These are phyloP conservation scores for Crithidia acanthocephali DNA, from an alignment of 208 protist species.

Conservation along the genomic window DNA sequence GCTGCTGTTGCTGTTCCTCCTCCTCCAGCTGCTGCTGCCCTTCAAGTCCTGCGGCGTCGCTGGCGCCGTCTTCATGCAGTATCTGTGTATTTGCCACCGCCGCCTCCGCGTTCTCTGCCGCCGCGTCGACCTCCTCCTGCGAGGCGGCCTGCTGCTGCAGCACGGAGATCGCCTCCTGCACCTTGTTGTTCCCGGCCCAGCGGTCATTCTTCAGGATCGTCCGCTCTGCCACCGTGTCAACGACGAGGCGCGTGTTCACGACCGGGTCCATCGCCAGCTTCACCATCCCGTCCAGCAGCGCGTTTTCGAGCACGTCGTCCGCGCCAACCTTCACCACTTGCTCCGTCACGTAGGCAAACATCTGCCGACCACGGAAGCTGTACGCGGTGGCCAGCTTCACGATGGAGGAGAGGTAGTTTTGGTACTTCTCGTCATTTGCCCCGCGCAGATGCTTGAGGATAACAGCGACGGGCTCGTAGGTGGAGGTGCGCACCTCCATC, in stretches of 20 bases:
- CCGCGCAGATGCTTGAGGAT: constrained; percentile 73
- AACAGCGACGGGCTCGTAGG: constrained; percentile 77
- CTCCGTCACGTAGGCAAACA: constrained; percentile 90
- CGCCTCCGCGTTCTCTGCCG: constrained; percentile 30
- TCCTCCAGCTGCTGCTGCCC: constrained; percentile 24
- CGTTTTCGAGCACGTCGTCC: constrained; percentile 65
- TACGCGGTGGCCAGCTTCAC: constrained; percentile 71
- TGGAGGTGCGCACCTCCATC: constrained; percentile 85
- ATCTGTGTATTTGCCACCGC: constrained; percentile 34
- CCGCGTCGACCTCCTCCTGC: constrained; percentile 32
- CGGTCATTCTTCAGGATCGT: constrained; percentile 51
- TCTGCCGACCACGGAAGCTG: constrained; percentile 86
- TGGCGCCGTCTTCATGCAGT: constrained; percentile 19
- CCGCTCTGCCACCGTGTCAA: constrained; percentile 57
- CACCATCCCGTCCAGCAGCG: constrained; percentile 68
- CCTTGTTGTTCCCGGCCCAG: constrained; percentile 55
- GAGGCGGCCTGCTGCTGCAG: constrained; percentile 39
- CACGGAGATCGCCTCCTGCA: constrained; percentile 45
- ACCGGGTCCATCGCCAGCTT: constrained; percentile 80
- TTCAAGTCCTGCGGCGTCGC: constrained; percentile 6
- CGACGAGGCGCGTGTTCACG: constrained; percentile 89
- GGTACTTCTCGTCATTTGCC: constrained; percentile 38
- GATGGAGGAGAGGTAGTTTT: constrained; percentile 70
- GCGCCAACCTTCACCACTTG: constrained; percentile 74
- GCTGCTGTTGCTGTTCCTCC: constrained; percentile 26